Conservation (phyloP, 2,329 filamentous ascomycete genomes). For the Proliferodiscus dingleyae region DNA sequence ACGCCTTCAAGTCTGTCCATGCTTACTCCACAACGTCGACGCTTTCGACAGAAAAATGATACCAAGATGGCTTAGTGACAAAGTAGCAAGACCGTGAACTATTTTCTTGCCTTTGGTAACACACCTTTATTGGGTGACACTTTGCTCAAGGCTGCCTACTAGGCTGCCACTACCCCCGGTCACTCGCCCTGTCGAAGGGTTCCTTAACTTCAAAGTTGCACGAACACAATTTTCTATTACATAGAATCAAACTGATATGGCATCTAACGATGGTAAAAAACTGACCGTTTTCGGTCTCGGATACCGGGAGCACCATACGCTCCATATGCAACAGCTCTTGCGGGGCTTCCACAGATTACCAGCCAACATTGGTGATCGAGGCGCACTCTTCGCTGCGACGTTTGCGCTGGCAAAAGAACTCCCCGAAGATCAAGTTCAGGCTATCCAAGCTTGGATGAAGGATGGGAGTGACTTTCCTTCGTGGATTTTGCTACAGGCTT, state of each 20-base stretch:
- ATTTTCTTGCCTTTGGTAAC: too few relatives aligned
- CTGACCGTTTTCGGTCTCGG: slow-evolving; percentile 20
- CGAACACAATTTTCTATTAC: neutral
- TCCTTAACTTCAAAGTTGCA: neutral
- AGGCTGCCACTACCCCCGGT: neutral
- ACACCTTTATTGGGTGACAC: too few relatives aligned
- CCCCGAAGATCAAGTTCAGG: slow-evolving; percentile 6
- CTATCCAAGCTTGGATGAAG: slow-evolving; percentile 16
- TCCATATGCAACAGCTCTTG: slow-evolving; percentile 21
- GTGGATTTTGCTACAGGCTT: neutral
- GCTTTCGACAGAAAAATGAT: too few relatives aligned
- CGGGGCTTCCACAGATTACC: slow-evolving; percentile 14
- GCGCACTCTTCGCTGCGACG: slow-evolving; percentile 11
- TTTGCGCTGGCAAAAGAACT: slow-evolving; percentile 13
- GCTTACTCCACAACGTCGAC: too few relatives aligned
- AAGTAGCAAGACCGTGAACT: too few relatives aligned
- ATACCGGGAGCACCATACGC: slow-evolving; percentile 19
- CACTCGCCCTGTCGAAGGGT: neutral
- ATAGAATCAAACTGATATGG: too few relatives aligned
- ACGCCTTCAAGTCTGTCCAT: too few relatives aligned
- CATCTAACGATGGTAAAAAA: slow-evolving; percentile 13
- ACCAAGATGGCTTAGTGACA: too few relatives aligned
- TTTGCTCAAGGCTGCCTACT: neutral
- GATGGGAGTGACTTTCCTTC: slow-evolving; percentile 16
- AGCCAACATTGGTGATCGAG: slow-evolving; percentile 5